A percentile compares a stretch with the other conserved stretches of the same genome.
phyloP scores from a whole-genome alignment of 176 grass and related monocot species.

The Phyllostachys edulis region DNA sequence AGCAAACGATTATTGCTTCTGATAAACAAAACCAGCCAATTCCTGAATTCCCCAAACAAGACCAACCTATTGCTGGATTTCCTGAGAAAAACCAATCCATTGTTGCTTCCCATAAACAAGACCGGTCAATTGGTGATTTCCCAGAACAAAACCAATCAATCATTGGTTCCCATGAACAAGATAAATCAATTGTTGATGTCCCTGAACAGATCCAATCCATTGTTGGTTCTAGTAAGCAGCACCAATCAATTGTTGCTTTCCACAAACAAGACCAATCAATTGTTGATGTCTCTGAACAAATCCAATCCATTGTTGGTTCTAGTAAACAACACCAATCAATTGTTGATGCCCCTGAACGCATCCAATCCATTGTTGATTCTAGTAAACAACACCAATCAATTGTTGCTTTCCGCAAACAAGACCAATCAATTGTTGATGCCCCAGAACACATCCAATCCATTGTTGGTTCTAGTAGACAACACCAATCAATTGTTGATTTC shows the following conservation, averaged over 20 bases:
- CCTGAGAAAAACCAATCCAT: constrained; percentile 5
- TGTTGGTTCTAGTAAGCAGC: constrained; percentile 19
- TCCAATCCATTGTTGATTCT: neutral
- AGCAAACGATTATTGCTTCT: neutral
- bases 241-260: constrained; percentile 31
- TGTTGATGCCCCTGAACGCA: neutral
- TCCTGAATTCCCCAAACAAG: neutral
- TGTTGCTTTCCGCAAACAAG: neutral
- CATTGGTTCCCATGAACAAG: constrained; percentile 18
- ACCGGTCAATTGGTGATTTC: neutral
- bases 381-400: neutral
- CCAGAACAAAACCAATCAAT: constrained; percentile 15
- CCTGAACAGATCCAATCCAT: constrained; percentile 17
- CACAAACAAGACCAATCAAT: constrained; percentile 21
- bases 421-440: neutral
- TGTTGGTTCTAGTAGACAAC: constrained; percentile 8
- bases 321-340: constrained; percentile 18
- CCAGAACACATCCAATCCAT: neutral
- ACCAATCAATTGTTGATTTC: neutral
- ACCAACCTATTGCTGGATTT: neutral
- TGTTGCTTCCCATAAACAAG: neutral
- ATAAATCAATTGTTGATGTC: constrained; percentile 18
- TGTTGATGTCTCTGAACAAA: constrained; percentile 3
- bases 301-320: neutral
- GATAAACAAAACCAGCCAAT: constrained; percentile 12